phyloP scores from a whole-genome alignment of 345 rosid species.

The Eucalyptus cloeziana region DNA sequence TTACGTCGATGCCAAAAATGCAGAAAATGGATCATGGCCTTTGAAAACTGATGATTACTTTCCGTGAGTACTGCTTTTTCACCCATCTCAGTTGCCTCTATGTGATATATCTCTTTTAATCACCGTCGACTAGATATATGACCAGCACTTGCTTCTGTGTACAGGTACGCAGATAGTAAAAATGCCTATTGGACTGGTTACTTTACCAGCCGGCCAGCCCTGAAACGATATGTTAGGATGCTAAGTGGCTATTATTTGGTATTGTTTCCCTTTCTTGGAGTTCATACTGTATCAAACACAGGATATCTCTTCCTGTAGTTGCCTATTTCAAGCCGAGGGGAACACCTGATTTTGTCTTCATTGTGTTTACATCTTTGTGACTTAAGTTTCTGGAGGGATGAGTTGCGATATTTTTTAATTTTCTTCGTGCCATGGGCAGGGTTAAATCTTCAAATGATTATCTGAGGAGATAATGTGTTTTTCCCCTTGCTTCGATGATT shows the following conservation, averaged over 20 bases:
- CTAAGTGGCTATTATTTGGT: slow-evolving; percentile 91
- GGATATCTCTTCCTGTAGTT: not conserved
- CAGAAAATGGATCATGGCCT: slow-evolving; percentile 62
- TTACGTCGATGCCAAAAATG: slow-evolving; percentile 62
- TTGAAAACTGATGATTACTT: slow-evolving; percentile 72
- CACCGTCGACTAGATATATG: not conserved
- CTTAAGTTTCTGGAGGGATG: not conserved
- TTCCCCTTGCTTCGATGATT: not conserved
- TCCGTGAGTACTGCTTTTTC: slow-evolving; percentile 41
- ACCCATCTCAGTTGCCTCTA: not conserved
- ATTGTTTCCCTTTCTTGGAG: not conserved
- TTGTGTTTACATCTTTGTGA: not conserved
- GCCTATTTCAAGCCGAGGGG: not conserved
- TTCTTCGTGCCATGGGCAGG: not conserved
- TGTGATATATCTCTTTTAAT: not conserved
- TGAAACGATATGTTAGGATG: slow-evolving; percentile 61
- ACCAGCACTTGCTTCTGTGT: not conserved
- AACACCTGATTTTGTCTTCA: not conserved
- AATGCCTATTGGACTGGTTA: slow-evolving; percentile 86
- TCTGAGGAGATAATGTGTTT: not conserved
- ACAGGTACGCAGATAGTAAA: slow-evolving; percentile 61
- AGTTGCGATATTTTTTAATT: not conserved
- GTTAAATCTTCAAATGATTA: not conserved
- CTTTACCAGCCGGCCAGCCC: slow-evolving; percentile 77
- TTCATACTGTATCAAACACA: not conserved